Percentiles rank a stretch among this genome's conserved stretches.
Evolutionary conservation across 2,329 filamentous ascomycete genomes (phyloP).

Genomic region (Akanthomyces dipterigenus): DNA sequence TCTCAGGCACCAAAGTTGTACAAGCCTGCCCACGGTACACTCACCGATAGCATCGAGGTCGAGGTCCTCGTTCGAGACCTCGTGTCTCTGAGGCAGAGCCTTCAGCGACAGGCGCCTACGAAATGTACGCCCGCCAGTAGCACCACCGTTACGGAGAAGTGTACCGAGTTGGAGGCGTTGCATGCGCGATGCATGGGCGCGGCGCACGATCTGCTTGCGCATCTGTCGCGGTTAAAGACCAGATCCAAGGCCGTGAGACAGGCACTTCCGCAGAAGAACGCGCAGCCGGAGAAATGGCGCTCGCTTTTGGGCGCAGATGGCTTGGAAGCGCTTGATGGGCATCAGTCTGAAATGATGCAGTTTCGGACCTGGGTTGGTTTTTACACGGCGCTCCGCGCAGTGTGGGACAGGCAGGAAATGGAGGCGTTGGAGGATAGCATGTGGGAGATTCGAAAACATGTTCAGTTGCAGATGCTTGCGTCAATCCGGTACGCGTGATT

Average conservation of each 20-base stretch:
- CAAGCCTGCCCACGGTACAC: not conserved
- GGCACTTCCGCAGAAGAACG: not conserved
- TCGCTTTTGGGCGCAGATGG: not conserved
- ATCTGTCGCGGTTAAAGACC: not conserved
- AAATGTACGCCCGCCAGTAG: not conserved
- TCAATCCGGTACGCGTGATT: not conserved
- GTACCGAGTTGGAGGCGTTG: not conserved
- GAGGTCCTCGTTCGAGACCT: not conserved
- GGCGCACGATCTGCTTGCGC: not conserved
- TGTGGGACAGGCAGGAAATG: not conserved
- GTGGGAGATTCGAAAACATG: not conserved
- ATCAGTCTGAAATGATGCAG: not conserved
- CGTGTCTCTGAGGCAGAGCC: not conserved
- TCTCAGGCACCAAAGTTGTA: not conserved
- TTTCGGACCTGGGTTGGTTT: constrained; percentile 5
- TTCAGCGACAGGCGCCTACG: not conserved
- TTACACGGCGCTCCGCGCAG: not conserved
- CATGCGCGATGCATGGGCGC: not conserved
- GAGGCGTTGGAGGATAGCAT: not conserved
- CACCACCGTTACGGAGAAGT: not conserved
- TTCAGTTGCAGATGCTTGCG: not conserved
- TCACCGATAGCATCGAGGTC: not conserved
- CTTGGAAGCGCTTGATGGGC: not conserved
- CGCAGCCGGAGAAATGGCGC: not conserved
- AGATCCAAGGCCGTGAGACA: not conserved